Base-by-base conservation (phyloP, 768 basidiomycete species). In the Trametes coccinea region DNA sequence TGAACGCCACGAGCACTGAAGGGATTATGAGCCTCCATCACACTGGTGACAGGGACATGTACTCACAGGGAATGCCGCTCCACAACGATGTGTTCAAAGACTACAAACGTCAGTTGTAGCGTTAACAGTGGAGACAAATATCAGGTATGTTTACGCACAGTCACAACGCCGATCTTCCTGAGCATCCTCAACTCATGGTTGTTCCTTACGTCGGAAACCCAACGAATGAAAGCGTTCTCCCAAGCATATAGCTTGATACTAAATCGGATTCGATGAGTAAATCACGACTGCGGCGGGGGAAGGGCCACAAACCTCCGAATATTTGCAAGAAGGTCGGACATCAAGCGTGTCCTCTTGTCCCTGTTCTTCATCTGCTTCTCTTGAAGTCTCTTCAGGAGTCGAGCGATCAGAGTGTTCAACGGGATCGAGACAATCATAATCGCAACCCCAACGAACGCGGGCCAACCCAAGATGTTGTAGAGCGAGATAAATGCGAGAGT, bases 181-280 rank as follows among this genome's bases (percentile, higher is more conserved):
- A 98, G 79, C 84, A 92, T 87, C 63, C 79, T 85, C 50, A 98
- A 72, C 71, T 96, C 95, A 65, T 86, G 78, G 59, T 92, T 84
- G 70, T 95, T 94, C 45, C 94, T 80, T 2, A 95, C 89, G 22
- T 84, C 79, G n/a, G 88, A 75, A 33, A 98, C 82, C 57, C 86
- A 87, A 52, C 87, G 80, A 31, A 92, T 82, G 70, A 98, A 98
- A 3, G 92, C 89, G 67, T 88, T 84, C 75, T 98, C 96, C 96
- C 96, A 98, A 2, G 91, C 92, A 73, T 96, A 96, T 4, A 95
- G 76, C 71, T 95, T 93, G 72, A 95, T 92, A 64, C 90, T 92
- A 60, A 10, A n/a, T 2, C n/a, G n/a, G 4, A 44, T 11, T 22
- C 16, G 22, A 39, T 44, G 5, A 33, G 46, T 8, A 39, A 8